Evolutionary conservation across 805 yeast genomes (phyloP).

Genomic region (Myxozyma lipomycoides): DNA sequence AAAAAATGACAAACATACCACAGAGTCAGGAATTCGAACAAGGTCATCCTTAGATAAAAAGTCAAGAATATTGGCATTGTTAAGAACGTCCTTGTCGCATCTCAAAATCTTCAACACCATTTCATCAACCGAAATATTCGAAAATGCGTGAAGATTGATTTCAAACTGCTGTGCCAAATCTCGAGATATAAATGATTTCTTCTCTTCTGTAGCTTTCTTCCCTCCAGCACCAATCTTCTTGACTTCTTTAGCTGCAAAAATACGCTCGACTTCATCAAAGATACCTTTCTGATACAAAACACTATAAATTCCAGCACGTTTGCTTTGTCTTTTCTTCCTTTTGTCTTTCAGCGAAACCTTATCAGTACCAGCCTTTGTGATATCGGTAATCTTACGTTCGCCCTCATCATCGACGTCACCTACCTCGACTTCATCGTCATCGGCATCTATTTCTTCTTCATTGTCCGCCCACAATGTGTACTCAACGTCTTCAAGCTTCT

Average conservation of each 20-base stretch:
- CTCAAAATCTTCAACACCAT: slow-evolving; percentile 66
- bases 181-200: slow-evolving; percentile 67
- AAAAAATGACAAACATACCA: slow-evolving; percentile 32
- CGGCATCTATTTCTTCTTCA: slow-evolving; percentile 6
- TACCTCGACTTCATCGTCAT: slow-evolving; percentile 14
- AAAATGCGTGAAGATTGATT: slow-evolving; percentile 79
- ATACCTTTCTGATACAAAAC: slow-evolving; percentile 72
- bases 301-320: slow-evolving; percentile 58
- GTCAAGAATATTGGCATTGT: slow-evolving; percentile 72
- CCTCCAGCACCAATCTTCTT: slow-evolving; percentile 46
- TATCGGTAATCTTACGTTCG: not conserved
- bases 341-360: slow-evolving; percentile 23
- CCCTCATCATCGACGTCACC: slow-evolving; percentile 1
- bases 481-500: slow-evolving; percentile 72
- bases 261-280: slow-evolving; percentile 74
- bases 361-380: not conserved
- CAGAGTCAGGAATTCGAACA: slow-evolving; percentile 65
- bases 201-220: slow-evolving; percentile 48
- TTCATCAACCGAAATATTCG: slow-evolving; percentile 57
- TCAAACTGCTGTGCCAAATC: slow-evolving; percentile 94
- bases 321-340: slow-evolving; percentile 28
- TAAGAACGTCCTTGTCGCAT: slow-evolving; percentile 70
- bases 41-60: slow-evolving; percentile 74
- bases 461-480: slow-evolving; percentile 74
- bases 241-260: slow-evolving; percentile 77